Percentiles rank a stretch among this genome's conserved stretches.
These are phyloP conservation scores for Schizophyllum commune DNA, from an alignment of 1,284 basidiomycete species.

Conservation along the genomic window DNA sequence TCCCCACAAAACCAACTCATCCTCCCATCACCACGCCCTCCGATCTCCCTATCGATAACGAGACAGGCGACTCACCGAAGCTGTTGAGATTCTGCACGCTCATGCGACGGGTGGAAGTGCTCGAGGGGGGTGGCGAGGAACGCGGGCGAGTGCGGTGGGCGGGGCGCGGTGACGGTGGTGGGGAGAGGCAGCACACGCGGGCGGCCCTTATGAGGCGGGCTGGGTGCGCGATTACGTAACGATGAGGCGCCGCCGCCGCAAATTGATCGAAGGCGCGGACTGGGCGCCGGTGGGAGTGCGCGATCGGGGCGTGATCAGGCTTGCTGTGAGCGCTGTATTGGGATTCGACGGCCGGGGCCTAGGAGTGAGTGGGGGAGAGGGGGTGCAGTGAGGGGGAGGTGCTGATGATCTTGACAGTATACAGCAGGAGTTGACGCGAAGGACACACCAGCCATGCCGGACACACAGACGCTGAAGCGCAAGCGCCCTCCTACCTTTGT, in stretches of 20 bases:
- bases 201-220: not conserved
- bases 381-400: no score
- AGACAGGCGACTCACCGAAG: slow-evolving; percentile 46
- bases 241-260: not conserved
- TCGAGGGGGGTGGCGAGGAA: not conserved
- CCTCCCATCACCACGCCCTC: not conserved
- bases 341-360: not conserved
- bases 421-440: not conserved
- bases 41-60: not conserved
- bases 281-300: no score
- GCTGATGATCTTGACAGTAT: not conserved
- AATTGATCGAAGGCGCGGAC: not conserved
- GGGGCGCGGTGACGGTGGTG: slow-evolving; percentile 25
- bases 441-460: not conserved
- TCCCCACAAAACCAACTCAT: not conserved
- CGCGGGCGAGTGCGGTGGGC: slow-evolving; percentile 33
- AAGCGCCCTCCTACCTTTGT: slow-evolving; percentile 64
- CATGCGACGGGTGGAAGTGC: slow-evolving; percentile 61
- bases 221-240: not conserved
- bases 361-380: not conserved
- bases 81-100: slow-evolving; percentile 84
- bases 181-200: slow-evolving; percentile 11
- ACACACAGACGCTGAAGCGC: slow-evolving; percentile 25
- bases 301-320: not conserved
- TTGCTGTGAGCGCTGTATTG: not conserved